Conservation (phyloP, 495 filamentous ascomycete species). For the Lophium mytilinum region DNA sequence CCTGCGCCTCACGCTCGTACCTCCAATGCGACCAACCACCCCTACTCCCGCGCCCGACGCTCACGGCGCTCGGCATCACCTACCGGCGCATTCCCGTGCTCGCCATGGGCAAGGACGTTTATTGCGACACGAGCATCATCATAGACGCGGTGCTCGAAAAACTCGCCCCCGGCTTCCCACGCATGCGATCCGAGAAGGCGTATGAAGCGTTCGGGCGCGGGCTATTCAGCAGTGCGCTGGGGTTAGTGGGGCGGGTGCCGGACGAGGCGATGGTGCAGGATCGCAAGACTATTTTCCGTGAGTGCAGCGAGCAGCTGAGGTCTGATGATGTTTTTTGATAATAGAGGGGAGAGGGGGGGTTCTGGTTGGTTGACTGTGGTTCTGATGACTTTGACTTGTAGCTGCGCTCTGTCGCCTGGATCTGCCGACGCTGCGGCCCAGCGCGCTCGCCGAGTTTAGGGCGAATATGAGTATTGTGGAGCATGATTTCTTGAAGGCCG, state of each 20-base stretch:
- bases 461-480: constrained; percentile 8
- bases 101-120: background rate
- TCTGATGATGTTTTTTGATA: background rate
- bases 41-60: constrained; percentile 21
- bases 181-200: constrained; percentile 10
- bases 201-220: constrained; percentile 17
- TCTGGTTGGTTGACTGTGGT: background rate
- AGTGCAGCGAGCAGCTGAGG: background rate
- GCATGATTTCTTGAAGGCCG: constrained; percentile 5
- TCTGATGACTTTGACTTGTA: background rate
- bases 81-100: constrained; percentile 1
- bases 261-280: constrained; percentile 11
- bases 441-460: constrained; percentile 12
- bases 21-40: constrained; percentile 14
- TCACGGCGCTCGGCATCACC: constrained; percentile 20
- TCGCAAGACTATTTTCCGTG: constrained; percentile 21
- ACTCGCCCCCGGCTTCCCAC: background rate
- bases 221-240: constrained; percentile 10
- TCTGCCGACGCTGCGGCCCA: constrained; percentile 7
- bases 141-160: background rate
- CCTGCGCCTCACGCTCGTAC: constrained; percentile 6
- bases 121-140: background rate
- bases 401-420: constrained; percentile 13
- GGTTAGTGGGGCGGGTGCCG: constrained; percentile 3
- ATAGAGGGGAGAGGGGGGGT: background rate